Evolutionary conservation across 129 eudicot genomes (phyloP).

Genomic region (Silybum marianum): DNA sequence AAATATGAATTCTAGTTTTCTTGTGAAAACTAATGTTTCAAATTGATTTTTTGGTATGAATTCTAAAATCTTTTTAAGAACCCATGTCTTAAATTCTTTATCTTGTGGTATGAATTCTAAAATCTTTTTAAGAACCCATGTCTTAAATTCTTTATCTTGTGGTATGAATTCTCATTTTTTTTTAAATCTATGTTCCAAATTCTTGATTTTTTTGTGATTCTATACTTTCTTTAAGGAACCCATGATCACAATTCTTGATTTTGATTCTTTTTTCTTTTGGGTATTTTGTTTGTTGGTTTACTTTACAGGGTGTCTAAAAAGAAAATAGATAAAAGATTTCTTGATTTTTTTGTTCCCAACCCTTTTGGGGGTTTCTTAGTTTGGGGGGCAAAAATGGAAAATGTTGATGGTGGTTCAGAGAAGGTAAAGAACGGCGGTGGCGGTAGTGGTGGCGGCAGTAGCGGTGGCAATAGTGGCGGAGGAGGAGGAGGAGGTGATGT

Average conservation of each 20-base stretch:
- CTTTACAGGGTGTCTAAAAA: slow-evolving; percentile 19
- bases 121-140: not conserved
- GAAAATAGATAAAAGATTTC: not conserved
- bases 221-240: not conserved
- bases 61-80: not conserved
- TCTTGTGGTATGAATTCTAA: not conserved
- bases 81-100: not conserved
- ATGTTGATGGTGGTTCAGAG: slow-evolving; percentile 11
- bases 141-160: no score
- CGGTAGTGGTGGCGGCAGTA: not conserved
- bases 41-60: not conserved
- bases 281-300: not conserved
- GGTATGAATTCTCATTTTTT: not conserved
- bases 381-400: slow-evolving; percentile 26
- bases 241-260: not conserved
- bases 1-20: not conserved
- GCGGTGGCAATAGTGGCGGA: not conserved
- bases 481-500: slow-evolving; percentile 10
- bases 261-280: not conserved
- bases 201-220: not conserved
- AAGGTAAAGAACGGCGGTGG: slow-evolving; percentile 19
- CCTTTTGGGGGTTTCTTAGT: not conserved
- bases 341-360: not conserved
- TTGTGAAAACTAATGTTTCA: not conserved
- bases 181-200: not conserved